phyloP scores from a whole-genome alignment of 208 protist genomes.

The Leishmania arabica region DNA sequence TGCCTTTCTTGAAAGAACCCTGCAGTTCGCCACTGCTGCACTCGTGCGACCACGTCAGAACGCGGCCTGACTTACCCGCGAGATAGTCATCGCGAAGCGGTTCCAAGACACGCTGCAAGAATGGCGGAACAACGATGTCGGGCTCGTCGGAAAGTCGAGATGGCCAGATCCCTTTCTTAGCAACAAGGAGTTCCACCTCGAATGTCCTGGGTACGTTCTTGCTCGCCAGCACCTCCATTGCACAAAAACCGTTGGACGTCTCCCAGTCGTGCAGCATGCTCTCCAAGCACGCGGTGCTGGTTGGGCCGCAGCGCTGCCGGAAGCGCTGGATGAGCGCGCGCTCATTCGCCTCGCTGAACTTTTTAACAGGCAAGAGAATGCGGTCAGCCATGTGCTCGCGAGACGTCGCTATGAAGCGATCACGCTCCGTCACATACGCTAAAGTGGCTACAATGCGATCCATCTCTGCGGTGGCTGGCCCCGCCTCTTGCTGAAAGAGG shows the following conservation, averaged over 20 bases:
- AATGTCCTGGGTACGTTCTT: slow-evolving; percentile 39
- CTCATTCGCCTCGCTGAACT: slow-evolving; percentile 68
- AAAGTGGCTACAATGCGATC: slow-evolving; percentile 66
- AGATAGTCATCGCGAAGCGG: slow-evolving; percentile 67
- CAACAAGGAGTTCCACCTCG: slow-evolving; percentile 56
- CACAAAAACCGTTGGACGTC: slow-evolving; percentile 49
- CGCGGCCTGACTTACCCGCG: slow-evolving; percentile 50
- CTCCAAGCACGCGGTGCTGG: slow-evolving; percentile 79
- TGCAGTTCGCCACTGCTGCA: slow-evolving; percentile 70
- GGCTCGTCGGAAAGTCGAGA: slow-evolving; percentile 36
- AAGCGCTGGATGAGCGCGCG: slow-evolving; percentile 70
- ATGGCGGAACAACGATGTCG: slow-evolving; percentile 31
- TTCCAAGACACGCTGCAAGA: slow-evolving; percentile 52
- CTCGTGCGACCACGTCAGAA: slow-evolving; percentile 84
- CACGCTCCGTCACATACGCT: slow-evolving; percentile 71
- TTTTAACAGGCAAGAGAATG: slow-evolving; percentile 69
- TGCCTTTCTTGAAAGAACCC: slow-evolving; percentile 52
- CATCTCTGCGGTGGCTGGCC: slow-evolving; percentile 45
- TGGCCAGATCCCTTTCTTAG: slow-evolving; percentile 88
- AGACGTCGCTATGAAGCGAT: slow-evolving; percentile 73
- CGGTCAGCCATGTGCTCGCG: slow-evolving; percentile 81
- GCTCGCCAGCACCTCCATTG: slow-evolving; percentile 42
- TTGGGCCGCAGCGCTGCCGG: slow-evolving; percentile 63
- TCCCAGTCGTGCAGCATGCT: slow-evolving; percentile 88
- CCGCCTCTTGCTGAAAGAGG: slow-evolving; percentile 56